A percentile compares a stretch with the other conserved stretches of the same genome.
These are phyloP conservation scores for Nicotiana rustica DNA, from an alignment of 305 asterid genomes.

Conservation along the genomic window DNA sequence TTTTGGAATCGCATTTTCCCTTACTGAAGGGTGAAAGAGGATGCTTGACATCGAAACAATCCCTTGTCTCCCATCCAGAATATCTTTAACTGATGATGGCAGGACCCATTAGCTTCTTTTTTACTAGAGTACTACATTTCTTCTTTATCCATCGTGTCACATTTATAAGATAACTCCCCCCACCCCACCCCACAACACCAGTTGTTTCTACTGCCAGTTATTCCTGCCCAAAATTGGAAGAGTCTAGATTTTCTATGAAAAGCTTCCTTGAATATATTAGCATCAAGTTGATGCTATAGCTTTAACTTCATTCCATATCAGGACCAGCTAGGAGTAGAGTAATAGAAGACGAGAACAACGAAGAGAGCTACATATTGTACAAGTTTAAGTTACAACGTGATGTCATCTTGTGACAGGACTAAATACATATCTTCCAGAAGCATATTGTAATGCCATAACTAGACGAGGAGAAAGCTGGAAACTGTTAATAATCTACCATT, in stretches of 20 bases:
- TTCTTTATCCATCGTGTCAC: neutral
- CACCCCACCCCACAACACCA: neutral
- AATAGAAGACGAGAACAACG: neutral
- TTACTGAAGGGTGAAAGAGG: neutral
- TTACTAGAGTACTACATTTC: neutral
- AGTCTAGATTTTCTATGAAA: neutral
- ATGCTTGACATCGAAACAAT: neutral
- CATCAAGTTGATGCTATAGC: neutral
- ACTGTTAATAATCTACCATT: neutral
- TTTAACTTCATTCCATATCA: neutral
- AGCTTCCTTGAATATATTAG: no score
- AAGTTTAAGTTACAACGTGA: neutral
- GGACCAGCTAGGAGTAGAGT: neutral
- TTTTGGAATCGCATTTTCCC: neutral
- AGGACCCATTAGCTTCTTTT: neutral
- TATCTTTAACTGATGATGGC: neutral
- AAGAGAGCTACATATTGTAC: neutral
- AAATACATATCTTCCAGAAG: slow-evolving; percentile 1
- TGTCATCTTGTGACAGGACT: neutral
- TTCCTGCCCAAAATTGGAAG: neutral
- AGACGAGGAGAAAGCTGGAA: slow-evolving; percentile 20
- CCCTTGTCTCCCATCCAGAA: slow-evolving; percentile 1
- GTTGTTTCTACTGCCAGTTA: neutral
- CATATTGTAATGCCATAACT: slow-evolving; percentile 21
- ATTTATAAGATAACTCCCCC: no score